Evolutionary conservation across 768 basidiomycete genomes (phyloP).

Genomic region (Boletus tomentosulus): DNA sequence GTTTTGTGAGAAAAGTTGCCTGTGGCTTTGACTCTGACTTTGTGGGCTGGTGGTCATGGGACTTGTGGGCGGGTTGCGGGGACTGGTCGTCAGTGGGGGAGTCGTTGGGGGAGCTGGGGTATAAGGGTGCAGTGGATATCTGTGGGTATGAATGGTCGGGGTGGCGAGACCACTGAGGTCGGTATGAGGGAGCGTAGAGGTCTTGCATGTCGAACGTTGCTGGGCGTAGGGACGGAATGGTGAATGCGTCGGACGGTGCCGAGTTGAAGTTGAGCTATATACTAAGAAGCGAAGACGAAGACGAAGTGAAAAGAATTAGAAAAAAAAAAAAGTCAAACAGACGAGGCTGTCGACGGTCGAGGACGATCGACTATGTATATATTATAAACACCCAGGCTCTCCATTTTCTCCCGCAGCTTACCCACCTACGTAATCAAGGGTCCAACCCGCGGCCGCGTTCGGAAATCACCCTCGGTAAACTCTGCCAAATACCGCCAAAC

Average conservation of each 20-base stretch:
- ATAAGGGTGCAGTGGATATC: constrained; percentile 33
- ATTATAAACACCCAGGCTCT: constrained; percentile 35
- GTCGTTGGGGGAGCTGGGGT: constrained; percentile 37
- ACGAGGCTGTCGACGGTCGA: constrained; percentile 27
- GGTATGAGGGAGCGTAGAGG: constrained; percentile 48
- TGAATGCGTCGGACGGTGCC: constrained; percentile 29
- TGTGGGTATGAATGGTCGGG: constrained; percentile 33
- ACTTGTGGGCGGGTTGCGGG: constrained; percentile 26
- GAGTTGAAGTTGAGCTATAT: constrained; percentile 24
- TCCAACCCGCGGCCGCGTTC: constrained; percentile 37
- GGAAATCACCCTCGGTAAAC: constrained; percentile 38
- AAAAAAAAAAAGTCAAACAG: constrained; percentile 24
- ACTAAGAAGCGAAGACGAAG: constrained; percentile 31
- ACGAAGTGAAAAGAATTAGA: constrained; percentile 17
- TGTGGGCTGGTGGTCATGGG: constrained; percentile 46
- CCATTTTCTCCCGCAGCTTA: constrained; percentile 31
- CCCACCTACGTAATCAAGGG: constrained; percentile 33
- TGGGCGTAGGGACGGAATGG: constrained; percentile 38
- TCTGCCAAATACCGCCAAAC: constrained; percentile 18
- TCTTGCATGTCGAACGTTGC: constrained; percentile 44
- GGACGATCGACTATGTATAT: constrained; percentile 35
- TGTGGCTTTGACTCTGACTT: constrained; percentile 80
- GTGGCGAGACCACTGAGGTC: constrained; percentile 35
- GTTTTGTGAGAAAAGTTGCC: constrained; percentile 94
- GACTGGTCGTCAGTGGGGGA: constrained; percentile 49